Base-by-base conservation (phyloP, 1,284 basidiomycete species). In the Puccinia polysora region DNA sequence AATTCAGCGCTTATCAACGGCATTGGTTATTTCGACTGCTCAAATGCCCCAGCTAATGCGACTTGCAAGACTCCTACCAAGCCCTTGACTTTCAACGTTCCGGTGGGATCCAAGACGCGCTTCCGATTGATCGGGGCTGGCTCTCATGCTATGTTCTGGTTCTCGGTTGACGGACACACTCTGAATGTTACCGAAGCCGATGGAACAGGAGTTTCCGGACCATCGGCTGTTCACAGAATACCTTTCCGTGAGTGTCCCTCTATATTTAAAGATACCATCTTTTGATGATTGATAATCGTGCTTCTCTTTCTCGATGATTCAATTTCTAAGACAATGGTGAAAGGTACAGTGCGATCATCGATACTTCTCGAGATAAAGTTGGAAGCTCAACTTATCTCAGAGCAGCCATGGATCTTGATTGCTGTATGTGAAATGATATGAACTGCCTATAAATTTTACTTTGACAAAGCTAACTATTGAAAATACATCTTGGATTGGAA, bases 61-160 rank as follows among this genome's bases (percentile, higher is more conserved):
- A 34, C 36, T 23, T 60, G 58, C n/a, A 7, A 23, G 4, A 60
- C 58, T 10, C 58, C 15, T 36, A 40, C 10, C 28, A 60, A 43
- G 36, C 58, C 58, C 5, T 18, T 60, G 7, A 38, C 36, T 7
- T 34, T 60, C 14, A 58, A 55, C 18, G 73, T 80, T 23, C 74
- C 75, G 23, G 75, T 78, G 32, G 74, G 76, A 72, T 79, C 79
- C 64, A 80, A 81, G 15, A 84, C 85, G 75, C 82, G 85, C 7
- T 82, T 86, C 77, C 82, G 86, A 3, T 76, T 86, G 40, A 81
- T 86, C 73, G 82, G 84, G 55, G 78, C 83, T 0, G 84, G 84
- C 23, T 76, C 74, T 45, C 76, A 77, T 63, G 78, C 76, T 25
- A 71, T 75, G 63, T 69, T 76, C 43, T 58, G 68, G n/a, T 36